Evolutionary conservation across 1,284 basidiomycete species (phyloP), one percentile per base, ranked within the genome.

Genomic region (Rhodofomes roseus): DNA sequence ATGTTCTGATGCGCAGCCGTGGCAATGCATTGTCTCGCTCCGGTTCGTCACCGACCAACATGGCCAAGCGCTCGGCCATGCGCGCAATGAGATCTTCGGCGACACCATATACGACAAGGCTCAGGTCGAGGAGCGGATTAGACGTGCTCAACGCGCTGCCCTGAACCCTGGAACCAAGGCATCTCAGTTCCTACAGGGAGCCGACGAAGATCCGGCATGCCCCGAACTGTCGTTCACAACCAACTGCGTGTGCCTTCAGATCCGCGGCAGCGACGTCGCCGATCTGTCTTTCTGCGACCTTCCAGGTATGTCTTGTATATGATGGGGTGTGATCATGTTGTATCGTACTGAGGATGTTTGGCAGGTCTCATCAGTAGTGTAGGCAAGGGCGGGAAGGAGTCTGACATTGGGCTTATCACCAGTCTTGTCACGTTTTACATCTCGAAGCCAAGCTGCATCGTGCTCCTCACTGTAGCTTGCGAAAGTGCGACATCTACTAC

Each of bases 271-370:
- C 0, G 83, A 86, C 16, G 78, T 93, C 0, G 83, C 85, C 0
- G 89, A 93, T 61, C 76, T 93, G 0, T 87, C 89, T 0, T 92
- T 93, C 48, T 73, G 79, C 12, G 89, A 90, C 69, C 73, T 90
- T 1, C 88, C 88, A 18, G 85, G 87, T 87, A 60, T 23, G 46
- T 44, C 0, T 25, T n/a, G 36, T n/a, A 12, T 23, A 14, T 2
- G 18, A n/a, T n/a, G n/a, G n/a, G n/a, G n/a, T 20, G 18, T 18
- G 6, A 1, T 1, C 14, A 20, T 20, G 29, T 22, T n/a, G 37
- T 39, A 29, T 43, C 14, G 39, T 0, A 85, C 92, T 16, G 78
- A 84, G 60, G 72, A 75, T 1, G 72, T 92, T 1, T 34, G n/a
- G 34, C 63, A 80, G 89, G 90, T 39, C 73, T 92, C 20, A 91